These are phyloP conservation scores for Micractinium conductrix DNA, from an alignment of 139 green algal species.

Conservation along the genomic window DNA sequence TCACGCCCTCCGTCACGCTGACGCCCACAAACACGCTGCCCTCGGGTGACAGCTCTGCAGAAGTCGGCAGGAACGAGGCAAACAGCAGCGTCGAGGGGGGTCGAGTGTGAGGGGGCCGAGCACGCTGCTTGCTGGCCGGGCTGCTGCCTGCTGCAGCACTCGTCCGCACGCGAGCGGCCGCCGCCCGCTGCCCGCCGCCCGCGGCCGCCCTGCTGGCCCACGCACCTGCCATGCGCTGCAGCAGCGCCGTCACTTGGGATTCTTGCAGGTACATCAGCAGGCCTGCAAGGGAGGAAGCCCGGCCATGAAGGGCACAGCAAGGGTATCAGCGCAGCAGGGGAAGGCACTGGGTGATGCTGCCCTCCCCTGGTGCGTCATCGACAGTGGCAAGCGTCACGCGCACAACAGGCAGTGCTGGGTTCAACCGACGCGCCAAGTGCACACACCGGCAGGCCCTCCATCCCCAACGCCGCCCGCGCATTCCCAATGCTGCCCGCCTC, in stretches of 20 bases:
- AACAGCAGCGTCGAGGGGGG: neutral
- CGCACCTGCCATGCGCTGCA: conserved; percentile 17
- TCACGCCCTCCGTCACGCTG: conserved; percentile 26
- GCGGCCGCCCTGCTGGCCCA: neutral
- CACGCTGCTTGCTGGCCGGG: neutral
- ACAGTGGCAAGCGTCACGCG: neutral
- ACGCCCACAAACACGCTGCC: conserved; percentile 29
- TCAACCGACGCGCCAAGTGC: neutral
- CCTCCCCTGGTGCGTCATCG: neutral
- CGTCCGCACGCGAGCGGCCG: no score
- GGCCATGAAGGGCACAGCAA: no score
- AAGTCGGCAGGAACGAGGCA: neutral
- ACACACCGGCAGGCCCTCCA: neutral
- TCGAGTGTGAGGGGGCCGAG: neutral
- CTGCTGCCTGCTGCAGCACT: no score
- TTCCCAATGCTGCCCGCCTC: neutral
- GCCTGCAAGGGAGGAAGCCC: neutral
- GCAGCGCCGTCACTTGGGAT: neutral
- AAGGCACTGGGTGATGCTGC: neutral
- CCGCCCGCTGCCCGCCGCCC: no score
- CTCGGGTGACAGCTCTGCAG: conserved; percentile 10
- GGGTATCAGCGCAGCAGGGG: no score
- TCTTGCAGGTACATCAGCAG: conserved; percentile 30
- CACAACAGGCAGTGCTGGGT: no score
- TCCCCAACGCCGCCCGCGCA: neutral